These are phyloP conservation scores for Scheffersomyces titani DNA, from an alignment of 1,139 yeast genomes.

Conservation along the genomic window DNA sequence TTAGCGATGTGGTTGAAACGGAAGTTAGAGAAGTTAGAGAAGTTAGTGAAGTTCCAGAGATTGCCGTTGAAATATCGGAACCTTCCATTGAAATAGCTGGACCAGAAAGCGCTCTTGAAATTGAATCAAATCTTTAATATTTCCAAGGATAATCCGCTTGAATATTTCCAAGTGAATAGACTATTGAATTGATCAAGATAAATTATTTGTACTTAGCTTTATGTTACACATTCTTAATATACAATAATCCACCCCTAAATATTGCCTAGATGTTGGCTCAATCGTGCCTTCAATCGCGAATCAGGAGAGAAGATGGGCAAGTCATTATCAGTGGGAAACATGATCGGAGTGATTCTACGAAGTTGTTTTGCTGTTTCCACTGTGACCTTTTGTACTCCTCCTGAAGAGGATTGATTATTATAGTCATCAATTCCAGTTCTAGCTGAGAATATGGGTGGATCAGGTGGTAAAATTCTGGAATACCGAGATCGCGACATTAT, in stretches of 20 bases:
- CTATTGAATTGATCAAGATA: not conserved
- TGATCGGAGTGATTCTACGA: conserved; percentile 40
- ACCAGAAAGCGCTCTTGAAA: not conserved
- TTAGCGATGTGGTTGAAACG: not conserved
- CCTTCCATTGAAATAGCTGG: not conserved
- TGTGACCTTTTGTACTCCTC: conserved; percentile 8
- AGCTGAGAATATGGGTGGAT: conserved; percentile 20
- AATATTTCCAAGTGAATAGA: not conserved
- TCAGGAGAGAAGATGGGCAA: conserved; percentile 36
- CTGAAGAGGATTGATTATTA: not conserved
- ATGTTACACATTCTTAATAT: not conserved
- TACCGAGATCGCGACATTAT: not conserved
- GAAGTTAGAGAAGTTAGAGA: not conserved
- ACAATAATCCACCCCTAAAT: not conserved
- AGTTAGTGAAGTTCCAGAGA: not conserved
- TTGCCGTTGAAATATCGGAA: not conserved
- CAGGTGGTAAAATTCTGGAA: conserved; percentile 27
- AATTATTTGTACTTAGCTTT: not conserved
- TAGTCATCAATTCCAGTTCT: not conserved
- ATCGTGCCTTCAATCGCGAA: conserved; percentile 26
- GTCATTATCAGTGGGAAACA: conserved; percentile 37
- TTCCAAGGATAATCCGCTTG: no score
- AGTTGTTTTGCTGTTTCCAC: conserved; percentile 42
- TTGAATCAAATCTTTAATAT: not conserved
- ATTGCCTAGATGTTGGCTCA: conserved; percentile 1